Evolutionary conservation across 495 filamentous ascomycete genomes (phyloP), one percentile per base, ranked within the genome.

Genomic region (Tuber indicum): DNA sequence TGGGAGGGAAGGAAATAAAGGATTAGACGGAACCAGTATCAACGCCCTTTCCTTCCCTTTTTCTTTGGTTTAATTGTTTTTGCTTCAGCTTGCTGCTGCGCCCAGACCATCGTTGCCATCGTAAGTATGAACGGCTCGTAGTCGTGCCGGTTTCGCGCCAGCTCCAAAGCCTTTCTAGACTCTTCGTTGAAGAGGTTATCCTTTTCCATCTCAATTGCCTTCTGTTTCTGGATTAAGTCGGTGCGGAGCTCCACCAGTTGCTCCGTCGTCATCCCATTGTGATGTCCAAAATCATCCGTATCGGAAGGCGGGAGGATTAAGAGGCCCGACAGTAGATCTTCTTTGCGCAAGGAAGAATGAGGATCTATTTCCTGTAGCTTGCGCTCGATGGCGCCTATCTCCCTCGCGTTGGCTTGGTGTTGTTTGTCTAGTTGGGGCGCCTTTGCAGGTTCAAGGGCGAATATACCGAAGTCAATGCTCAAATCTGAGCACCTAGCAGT

Each of bases 121-220:
- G 81, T 78, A 47, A 72, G 71, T n/a, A 84, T 79, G 41, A 83
- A 81, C 9, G 82, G 81, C 23, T 80, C 78, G 42, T 84, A 83
- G 52, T 84, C 81, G 17, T 84, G 83, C 17, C 82, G 79, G 2
- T 78, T 82, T 39, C 81, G 75, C 45, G 79, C 80, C 10, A 76
- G 75, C 26, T 75, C 39, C 32, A 73, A 47, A 8, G 76, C 74
- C 21, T 80, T 71, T 41, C 74, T 73, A 32, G 72, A 75, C 10
- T 66, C 71, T 43, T 82, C 75, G 17, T 45, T 75, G 46, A 75
- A 71, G 21, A 70, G 74, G 10, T 82, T 75, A 21, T 70, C 52
- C 10, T 75, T 81, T 58, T 78, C 82, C 14, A 49, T 52, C 32
- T 74, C 74, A 12, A 81, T 69, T 32, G 74, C 75, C 19, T 58